Conservation (phyloP, 2,329 filamentous ascomycete genomes). For the Pezicula rhizophila region DNA sequence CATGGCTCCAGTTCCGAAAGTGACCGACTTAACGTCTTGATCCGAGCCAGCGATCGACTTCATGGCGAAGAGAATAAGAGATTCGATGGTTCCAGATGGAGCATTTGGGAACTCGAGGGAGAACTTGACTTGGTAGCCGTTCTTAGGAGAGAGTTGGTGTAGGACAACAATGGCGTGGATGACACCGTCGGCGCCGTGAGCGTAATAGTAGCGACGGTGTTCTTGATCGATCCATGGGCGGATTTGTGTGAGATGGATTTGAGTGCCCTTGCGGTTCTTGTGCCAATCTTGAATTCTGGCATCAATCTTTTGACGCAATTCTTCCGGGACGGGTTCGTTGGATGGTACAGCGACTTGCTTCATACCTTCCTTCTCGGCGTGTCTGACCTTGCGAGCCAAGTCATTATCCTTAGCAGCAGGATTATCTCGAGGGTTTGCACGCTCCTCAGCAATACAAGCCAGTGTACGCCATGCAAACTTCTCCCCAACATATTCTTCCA, state of each 20-base stretch:
- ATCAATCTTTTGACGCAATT: constrained; percentile 65
- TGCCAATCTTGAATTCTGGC: constrained; percentile 75
- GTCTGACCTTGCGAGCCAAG: constrained; percentile 73
- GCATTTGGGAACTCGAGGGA: constrained; percentile 87
- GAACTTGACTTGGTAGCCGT: constrained; percentile 95
- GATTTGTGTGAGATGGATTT: constrained; percentile 87
- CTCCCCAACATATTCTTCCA: constrained; percentile 73
- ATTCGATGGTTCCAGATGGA: constrained; percentile 82
- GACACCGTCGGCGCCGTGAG: constrained; percentile 64
- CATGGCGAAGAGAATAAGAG: constrained; percentile 68
- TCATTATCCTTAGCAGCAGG: constrained; percentile 66
- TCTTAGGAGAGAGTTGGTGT: constrained; percentile 69
- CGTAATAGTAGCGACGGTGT: constrained; percentile 82
- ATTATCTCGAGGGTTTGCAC: constrained; percentile 68
- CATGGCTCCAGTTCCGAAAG: constrained; percentile 80
- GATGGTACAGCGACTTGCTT: constrained; percentile 68
- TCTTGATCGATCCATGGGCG: constrained; percentile 78
- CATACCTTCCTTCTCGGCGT: constrained; percentile 78
- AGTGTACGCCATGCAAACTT: constrained; percentile 84
- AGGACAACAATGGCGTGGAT: constrained; percentile 76
- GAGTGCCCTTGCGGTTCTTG: constrained; percentile 69
- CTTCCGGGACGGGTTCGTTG: constrained; percentile 57
- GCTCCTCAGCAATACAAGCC: constrained; percentile 83
- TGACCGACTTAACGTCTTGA: constrained; percentile 60
- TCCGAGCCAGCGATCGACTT: constrained; percentile 43